phyloP scores from a whole-genome alignment of 768 basidiomycete species.

The Boletus reticuloceps region DNA sequence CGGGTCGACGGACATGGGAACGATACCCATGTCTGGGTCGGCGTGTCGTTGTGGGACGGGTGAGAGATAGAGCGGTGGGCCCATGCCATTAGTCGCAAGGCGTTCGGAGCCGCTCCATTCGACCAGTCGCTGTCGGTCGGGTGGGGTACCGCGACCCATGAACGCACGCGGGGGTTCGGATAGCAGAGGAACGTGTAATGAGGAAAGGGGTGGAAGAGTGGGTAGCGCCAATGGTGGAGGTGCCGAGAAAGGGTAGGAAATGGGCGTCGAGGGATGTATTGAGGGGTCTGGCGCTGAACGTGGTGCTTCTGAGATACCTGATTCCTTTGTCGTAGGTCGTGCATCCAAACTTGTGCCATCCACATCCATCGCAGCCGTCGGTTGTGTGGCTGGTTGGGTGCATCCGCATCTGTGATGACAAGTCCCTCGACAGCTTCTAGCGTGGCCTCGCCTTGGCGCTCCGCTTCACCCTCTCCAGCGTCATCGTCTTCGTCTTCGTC shows the following conservation, averaged over 20 bases:
- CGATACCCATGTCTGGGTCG: slow-evolving; percentile 13
- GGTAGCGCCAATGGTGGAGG: slow-evolving; percentile 7
- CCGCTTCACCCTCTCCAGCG: slow-evolving; percentile 4
- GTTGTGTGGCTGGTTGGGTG: neutral
- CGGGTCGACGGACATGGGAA: slow-evolving; percentile 22
- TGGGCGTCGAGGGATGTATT: slow-evolving; percentile 3
- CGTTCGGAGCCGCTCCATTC: slow-evolving; percentile 29
- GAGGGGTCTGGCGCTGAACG: neutral
- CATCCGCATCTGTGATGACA: slow-evolving; percentile 3
- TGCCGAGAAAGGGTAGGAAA: neutral
- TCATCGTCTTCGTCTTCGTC: slow-evolving; percentile 33
- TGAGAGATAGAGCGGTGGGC: slow-evolving; percentile 25
- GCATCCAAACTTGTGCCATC: neutral
- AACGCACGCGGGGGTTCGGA: slow-evolving; percentile 34
- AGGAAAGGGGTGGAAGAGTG: slow-evolving; percentile 25
- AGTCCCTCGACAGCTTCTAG: slow-evolving; percentile 14
- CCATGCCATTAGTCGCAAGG: slow-evolving; percentile 18
- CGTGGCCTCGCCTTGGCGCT: slow-evolving; percentile 13
- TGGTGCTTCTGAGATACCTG: neutral
- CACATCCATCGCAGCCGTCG: slow-evolving; percentile 2
- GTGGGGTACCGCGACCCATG: slow-evolving; percentile 34
- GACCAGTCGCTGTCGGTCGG: slow-evolving; percentile 26
- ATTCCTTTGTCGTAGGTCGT: neutral
- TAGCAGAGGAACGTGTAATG: slow-evolving; percentile 30
- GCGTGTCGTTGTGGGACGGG: slow-evolving; percentile 21